phyloP scores from a whole-genome alignment of 2,329 filamentous ascomycete species.

The Cladosporium halotolerans region DNA sequence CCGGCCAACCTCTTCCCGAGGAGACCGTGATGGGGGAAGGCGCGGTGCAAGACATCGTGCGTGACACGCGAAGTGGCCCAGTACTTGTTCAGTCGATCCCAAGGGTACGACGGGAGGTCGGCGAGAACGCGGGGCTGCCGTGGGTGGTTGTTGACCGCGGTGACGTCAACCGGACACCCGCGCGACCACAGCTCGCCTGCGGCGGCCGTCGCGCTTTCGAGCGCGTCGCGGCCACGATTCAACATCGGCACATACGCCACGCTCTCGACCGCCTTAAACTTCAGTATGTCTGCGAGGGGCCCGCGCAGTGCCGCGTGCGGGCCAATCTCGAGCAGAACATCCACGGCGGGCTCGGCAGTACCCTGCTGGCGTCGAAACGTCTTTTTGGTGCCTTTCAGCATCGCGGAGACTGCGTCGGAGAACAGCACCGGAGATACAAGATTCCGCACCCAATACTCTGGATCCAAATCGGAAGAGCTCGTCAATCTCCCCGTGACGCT shows the following conservation, averaged over 20 bases:
- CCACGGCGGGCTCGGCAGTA: neutral
- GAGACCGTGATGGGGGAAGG: conserved; percentile 38
- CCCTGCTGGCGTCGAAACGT: neutral
- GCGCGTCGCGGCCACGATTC: neutral
- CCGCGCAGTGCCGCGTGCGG: conserved; percentile 2
- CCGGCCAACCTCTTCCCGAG: conserved; percentile 31
- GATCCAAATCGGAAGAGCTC: neutral
- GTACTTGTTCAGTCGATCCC: conserved; percentile 11
- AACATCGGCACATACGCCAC: neutral
- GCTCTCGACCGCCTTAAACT: neutral
- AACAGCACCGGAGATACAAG: conserved; percentile 2
- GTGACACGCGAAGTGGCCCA: conserved; percentile 7
- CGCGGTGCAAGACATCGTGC: conserved; percentile 7
- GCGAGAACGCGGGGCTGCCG: neutral
- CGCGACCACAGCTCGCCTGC: neutral
- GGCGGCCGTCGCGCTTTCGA: neutral
- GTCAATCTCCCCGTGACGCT: neutral
- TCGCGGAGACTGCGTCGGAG: neutral
- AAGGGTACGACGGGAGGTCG: neutral
- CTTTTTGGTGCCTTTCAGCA: neutral
- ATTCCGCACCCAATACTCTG: conserved; percentile 6
- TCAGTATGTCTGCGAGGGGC: neutral
- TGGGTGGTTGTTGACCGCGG: neutral
- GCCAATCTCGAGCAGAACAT: conserved; percentile 5
- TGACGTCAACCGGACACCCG: neutral